A percentile compares a stretch with the other conserved stretches of the same genome.
Evolutionary conservation across 352 stramenopile species (phyloP).

Genomic region (Elongisporangium undulatum): DNA sequence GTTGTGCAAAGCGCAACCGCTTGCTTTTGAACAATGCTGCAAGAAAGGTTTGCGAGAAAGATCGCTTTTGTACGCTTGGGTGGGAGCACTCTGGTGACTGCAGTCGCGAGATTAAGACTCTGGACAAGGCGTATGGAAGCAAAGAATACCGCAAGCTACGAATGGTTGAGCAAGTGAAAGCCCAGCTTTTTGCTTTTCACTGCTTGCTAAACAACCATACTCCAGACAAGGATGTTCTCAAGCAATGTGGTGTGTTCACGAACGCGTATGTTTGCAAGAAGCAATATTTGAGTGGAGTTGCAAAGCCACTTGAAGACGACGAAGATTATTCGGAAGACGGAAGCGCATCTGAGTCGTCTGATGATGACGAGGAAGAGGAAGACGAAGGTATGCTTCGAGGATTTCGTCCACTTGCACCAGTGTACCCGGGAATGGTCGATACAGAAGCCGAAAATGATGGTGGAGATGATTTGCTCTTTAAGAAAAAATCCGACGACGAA

Average conservation of each 20-base stretch:
- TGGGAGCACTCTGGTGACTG: conserved; percentile 70
- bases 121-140: conserved; percentile 71
- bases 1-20: conserved; percentile 76
- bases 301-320: conserved; percentile 44
- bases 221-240: conserved; percentile 80
- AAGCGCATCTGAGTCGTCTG: conserved; percentile 45
- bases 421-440: conserved; percentile 63
- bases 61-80: conserved; percentile 81
- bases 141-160: conserved; percentile 55
- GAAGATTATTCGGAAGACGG: conserved; percentile 79
- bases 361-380: conserved; percentile 65
- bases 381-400: conserved; percentile 28
- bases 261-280: conserved; percentile 79
- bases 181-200: conserved; percentile 86
- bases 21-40: conserved; percentile 39
- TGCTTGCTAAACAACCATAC: conserved; percentile 86
- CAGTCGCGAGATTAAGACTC: conserved; percentile 66
- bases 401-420: conserved; percentile 25
- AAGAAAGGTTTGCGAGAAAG: conserved; percentile 67
- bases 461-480: conserved; percentile 33
- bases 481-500: conserved; percentile 65
- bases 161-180: conserved; percentile 86
- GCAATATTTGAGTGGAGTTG: conserved; percentile 40
- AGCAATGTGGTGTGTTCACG: conserved; percentile 80
- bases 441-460: conserved; percentile 36